A percentile compares a stretch with the other conserved stretches of the same genome.
Evolutionary conservation across 768 basidiomycete species (phyloP).

Genomic region (Boletus eberwhitei): DNA sequence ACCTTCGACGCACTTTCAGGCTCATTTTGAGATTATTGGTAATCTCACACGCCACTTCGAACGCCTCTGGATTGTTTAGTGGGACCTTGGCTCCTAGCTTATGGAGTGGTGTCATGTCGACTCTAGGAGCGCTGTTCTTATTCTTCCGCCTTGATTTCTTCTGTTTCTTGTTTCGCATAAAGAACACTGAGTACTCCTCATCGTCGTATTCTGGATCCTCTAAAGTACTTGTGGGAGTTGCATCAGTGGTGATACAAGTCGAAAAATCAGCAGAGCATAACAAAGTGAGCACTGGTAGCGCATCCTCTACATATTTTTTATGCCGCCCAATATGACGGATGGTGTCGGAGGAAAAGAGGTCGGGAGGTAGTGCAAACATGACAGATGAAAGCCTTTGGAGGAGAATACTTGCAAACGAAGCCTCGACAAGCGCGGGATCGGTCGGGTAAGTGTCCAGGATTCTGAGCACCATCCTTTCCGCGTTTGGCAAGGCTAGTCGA

Average conservation of each 20-base stretch:
- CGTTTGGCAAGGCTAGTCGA: slow-evolving; percentile 13
- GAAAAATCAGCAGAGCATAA: slow-evolving; percentile 18
- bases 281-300: slow-evolving; percentile 16
- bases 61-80: slow-evolving; percentile 16
- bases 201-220: slow-evolving; percentile 4
- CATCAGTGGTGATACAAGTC: not conserved
- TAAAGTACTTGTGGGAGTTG: not conserved
- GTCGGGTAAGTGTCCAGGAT: slow-evolving; percentile 35
- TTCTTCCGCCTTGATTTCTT: slow-evolving; percentile 24
- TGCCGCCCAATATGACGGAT: slow-evolving; percentile 14
- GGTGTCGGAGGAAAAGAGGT: slow-evolving; percentile 9
- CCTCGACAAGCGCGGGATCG: slow-evolving; percentile 16
- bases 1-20: slow-evolving; percentile 25
- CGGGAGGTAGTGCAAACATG: slow-evolving; percentile 23
- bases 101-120: slow-evolving; percentile 31
- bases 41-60: slow-evolving; percentile 13
- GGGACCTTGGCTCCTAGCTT: slow-evolving; percentile 31
- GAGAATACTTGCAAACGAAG: slow-evolving; percentile 21
- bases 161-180: slow-evolving; percentile 24
- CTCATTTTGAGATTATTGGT: slow-evolving; percentile 22
- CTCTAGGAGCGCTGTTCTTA: slow-evolving; percentile 2
- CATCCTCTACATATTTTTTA: slow-evolving; percentile 23
- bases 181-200: slow-evolving; percentile 4
- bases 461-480: slow-evolving; percentile 18
- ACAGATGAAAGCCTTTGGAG: slow-evolving; percentile 25